Evolutionary conservation across 1,139 yeast genomes (phyloP).

Genomic region (Magnusiomyces tetraspermus): DNA sequence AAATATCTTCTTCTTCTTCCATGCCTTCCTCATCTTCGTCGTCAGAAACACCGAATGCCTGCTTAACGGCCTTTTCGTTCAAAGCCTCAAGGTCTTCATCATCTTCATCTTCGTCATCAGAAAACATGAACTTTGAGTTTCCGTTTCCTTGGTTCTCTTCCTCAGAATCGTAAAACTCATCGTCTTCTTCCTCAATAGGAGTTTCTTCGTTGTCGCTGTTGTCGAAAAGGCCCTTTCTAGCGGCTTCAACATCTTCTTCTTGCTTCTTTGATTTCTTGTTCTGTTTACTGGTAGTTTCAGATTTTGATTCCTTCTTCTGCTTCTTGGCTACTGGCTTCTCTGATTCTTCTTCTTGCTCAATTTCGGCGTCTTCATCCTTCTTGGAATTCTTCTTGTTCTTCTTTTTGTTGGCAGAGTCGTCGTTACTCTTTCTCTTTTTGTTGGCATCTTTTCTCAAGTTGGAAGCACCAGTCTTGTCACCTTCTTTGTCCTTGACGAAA

Average conservation of each 20-base stretch:
- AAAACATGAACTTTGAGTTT: conserved; percentile 65
- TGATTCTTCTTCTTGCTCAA: conserved; percentile 21
- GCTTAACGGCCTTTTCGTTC: conserved; percentile 60
- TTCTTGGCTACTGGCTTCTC: conserved; percentile 24
- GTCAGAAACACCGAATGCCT: conserved; percentile 54
- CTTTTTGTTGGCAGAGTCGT: conserved; percentile 17
- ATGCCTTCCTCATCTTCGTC: conserved; percentile 16
- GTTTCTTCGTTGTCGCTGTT: conserved; percentile 44
- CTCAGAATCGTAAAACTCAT: conserved; percentile 39
- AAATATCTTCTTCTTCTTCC: conserved; percentile 10
- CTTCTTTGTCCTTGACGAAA: conserved; percentile 52
- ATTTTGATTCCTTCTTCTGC: conserved; percentile 17
- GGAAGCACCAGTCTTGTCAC: conserved; percentile 20
- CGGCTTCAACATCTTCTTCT: conserved; percentile 55
- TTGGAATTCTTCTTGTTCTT: conserved; percentile 27
- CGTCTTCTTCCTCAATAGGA: conserved; percentile 7
- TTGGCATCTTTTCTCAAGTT: conserved; percentile 26
- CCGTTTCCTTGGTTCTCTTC: conserved; percentile 45
- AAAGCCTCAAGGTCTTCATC: conserved; percentile 35
- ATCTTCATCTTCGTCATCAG: conserved; percentile 75
- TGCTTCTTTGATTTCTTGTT: conserved; percentile 28
- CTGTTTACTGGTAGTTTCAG: conserved; percentile 26
- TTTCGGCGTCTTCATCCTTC: conserved; percentile 17
- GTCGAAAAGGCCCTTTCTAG: conserved; percentile 70
- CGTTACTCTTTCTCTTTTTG: conserved; percentile 22